These are phyloP conservation scores for Calonectria henricotiae DNA, from an alignment of 2,329 filamentous ascomycete species.

Conservation along the genomic window DNA sequence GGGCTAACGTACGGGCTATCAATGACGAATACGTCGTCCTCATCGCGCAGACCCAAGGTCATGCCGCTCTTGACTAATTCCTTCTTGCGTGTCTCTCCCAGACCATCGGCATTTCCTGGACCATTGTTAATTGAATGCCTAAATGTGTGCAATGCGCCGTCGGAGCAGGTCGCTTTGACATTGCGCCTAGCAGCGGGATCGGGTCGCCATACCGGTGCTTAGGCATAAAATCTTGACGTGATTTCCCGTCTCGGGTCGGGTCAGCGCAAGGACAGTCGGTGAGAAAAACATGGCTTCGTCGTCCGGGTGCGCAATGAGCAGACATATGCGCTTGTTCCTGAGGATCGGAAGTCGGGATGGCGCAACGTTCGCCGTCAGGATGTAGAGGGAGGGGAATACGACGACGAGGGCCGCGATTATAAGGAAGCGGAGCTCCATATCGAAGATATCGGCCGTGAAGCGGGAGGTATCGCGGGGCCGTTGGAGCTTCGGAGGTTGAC, in stretches of 20 bases:
- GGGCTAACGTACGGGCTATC: conserved; percentile 77
- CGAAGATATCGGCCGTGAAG: conserved; percentile 8
- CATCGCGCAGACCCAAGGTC: conserved; percentile 80
- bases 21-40: conserved; percentile 88
- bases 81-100: conserved; percentile 86
- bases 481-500: neutral
- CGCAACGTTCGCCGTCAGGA: conserved; percentile 66
- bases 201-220: conserved; percentile 77
- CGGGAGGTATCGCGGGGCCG: conserved; percentile 2
- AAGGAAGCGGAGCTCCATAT: conserved; percentile 48
- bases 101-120: conserved; percentile 85
- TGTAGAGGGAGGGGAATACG: conserved; percentile 69
- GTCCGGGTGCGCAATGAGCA: conserved; percentile 97
- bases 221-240: conserved; percentile 95
- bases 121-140: conserved; percentile 40
- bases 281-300: conserved; percentile 99
- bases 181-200: neutral
- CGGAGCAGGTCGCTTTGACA: neutral
- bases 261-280: conserved; percentile 88
- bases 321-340: conserved; percentile 87
- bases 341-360: conserved; percentile 76
- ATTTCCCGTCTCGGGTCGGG: conserved; percentile 84
- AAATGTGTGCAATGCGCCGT: neutral
- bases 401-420: conserved; percentile 53
- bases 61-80: conserved; percentile 88